phyloP scores from a whole-genome alignment of 768 basidiomycete species.

The Boletus patriciae region DNA sequence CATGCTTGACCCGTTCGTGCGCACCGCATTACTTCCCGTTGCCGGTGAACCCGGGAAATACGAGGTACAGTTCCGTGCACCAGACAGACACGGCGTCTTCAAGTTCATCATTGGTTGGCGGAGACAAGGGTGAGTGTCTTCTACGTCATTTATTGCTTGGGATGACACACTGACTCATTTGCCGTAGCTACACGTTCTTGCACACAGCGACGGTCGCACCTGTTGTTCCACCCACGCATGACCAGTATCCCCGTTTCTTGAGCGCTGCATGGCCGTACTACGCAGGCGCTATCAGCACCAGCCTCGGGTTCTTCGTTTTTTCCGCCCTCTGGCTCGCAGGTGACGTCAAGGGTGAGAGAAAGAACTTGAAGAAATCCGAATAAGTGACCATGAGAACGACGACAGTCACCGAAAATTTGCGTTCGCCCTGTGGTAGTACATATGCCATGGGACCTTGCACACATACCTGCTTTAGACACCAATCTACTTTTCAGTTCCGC shows the following conservation, averaged over 20 bases:
- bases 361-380: slow-evolving; percentile 43
- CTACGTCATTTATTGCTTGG: not conserved
- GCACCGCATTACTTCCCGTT: slow-evolving; percentile 68
- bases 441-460: slow-evolving; percentile 7
- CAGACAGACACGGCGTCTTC: slow-evolving; percentile 97
- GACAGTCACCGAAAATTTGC: slow-evolving; percentile 3
- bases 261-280: slow-evolving; percentile 98
- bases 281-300: slow-evolving; percentile 84
- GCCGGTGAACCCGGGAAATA: slow-evolving; percentile 63
- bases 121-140: slow-evolving; percentile 69
- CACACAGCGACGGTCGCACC: slow-evolving; percentile 73
- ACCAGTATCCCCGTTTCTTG: slow-evolving; percentile 94
- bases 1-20: slow-evolving; percentile 97
- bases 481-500: not conserved
- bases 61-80: slow-evolving; percentile 81
- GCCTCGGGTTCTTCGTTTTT: slow-evolving; percentile 82
- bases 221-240: slow-evolving; percentile 91
- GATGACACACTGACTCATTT: not conserved
- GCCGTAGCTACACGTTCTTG: slow-evolving; percentile 68
- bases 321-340: slow-evolving; percentile 85
- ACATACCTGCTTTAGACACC: slow-evolving; percentile 26
- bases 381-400: slow-evolving; percentile 7
- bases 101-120: slow-evolving; percentile 93
- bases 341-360: slow-evolving; percentile 65
- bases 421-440: slow-evolving; percentile 1